Percentiles rank a stretch among this genome's conserved stretches.
These are phyloP conservation scores for Diplotaxis tenuifolia DNA, from an alignment of 345 rosid genomes.

Conservation along the genomic window DNA sequence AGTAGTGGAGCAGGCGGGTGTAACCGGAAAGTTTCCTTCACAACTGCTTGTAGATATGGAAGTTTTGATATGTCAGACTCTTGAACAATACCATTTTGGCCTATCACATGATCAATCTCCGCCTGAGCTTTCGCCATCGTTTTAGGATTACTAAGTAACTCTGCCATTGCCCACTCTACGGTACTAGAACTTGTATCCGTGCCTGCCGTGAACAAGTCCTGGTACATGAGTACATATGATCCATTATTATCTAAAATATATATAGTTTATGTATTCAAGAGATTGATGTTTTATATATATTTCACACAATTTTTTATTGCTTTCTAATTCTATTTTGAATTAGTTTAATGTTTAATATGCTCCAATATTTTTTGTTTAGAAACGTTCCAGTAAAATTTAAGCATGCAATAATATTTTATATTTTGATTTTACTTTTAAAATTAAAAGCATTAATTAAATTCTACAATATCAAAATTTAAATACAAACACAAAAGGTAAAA, in stretches of 20 bases:
- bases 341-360: neutral
- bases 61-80: conserved; percentile 37
- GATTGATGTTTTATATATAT: neutral
- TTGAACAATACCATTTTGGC: conserved; percentile 23
- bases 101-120: conserved; percentile 34
- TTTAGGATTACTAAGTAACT: conserved; percentile 27
- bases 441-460: neutral
- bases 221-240: neutral
- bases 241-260: neutral
- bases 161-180: conserved; percentile 42
- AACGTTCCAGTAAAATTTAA: too few relatives aligned
- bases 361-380: too few relatives aligned
- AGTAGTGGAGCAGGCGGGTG: conserved; percentile 45
- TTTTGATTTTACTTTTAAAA: neutral
- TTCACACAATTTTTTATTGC: too few relatives aligned
- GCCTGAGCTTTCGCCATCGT: conserved; percentile 22
- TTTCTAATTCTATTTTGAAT: neutral
- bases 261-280: neutral
- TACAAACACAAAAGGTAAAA: neutral
- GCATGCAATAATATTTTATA: too few relatives aligned
- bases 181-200: conserved; percentile 40
- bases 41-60: conserved; percentile 41
- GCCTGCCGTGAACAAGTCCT: conserved; percentile 39
- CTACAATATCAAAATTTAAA: neutral
- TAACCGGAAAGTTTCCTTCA: conserved; percentile 45